Evolutionary conservation across 1,284 basidiomycete genomes (phyloP).

Genomic region (Pulchroboletus neoregius): DNA sequence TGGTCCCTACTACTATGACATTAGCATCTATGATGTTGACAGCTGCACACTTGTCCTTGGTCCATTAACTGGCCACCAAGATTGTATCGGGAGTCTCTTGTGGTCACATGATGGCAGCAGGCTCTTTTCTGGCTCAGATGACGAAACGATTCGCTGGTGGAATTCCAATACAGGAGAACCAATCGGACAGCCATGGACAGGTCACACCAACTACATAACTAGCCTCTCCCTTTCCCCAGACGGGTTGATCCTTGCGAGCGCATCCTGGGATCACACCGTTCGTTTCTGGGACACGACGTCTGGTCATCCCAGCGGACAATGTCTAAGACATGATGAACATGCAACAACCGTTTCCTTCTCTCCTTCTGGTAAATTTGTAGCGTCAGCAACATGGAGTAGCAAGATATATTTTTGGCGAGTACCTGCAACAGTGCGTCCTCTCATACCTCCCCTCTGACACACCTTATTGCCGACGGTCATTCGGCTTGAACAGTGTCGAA

Average conservation of each 20-base stretch:
- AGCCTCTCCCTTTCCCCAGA: slow-evolving; percentile 9
- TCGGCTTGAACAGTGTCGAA: too few species aligned
- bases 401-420: slow-evolving; percentile 8
- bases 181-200: slow-evolving; percentile 3
- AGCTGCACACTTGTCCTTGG: neutral
- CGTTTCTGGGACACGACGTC: slow-evolving; percentile 9
- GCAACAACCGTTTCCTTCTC: slow-evolving; percentile 3
- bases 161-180: slow-evolving; percentile 1
- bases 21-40: neutral
- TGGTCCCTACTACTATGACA: rapidly evolving
- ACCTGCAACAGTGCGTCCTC: too few species aligned
- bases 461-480: too few species aligned
- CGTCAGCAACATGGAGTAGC: neutral
- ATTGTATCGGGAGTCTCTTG: too few species aligned
- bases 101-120: slow-evolving; percentile 1
- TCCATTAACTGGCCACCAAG: too few species aligned
- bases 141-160: slow-evolving; percentile 7
- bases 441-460: too few species aligned
- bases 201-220: neutral
- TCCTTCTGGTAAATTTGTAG: slow-evolving; percentile 8
- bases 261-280: slow-evolving; percentile 7
- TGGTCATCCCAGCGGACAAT: neutral
- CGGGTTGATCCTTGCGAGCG: slow-evolving; percentile 5
- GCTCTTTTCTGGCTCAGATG: neutral
- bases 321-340: neutral